Evolutionary conservation across 495 filamentous ascomycete genomes (phyloP).

Genomic region (Lasiosphaeria ovina): DNA sequence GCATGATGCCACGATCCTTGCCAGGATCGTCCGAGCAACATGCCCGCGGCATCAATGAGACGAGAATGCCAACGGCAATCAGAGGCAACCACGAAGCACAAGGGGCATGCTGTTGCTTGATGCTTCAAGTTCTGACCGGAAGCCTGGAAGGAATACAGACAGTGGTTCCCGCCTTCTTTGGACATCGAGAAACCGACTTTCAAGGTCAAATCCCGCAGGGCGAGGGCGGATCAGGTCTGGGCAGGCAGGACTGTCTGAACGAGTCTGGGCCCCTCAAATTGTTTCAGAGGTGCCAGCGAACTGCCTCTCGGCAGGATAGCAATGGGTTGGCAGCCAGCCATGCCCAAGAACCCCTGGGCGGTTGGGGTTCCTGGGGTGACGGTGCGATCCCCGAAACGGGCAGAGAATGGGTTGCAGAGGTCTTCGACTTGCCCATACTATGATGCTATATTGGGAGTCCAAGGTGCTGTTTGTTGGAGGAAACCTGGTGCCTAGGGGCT

Average conservation of each 20-base stretch:
- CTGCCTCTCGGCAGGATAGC: no score
- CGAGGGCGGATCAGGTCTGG: no score
- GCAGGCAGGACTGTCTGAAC: no score
- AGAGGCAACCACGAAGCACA: neutral
- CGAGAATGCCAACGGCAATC: neutral
- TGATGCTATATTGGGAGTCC: constrained; percentile 6
- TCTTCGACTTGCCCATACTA: neutral
- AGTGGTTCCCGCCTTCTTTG: neutral
- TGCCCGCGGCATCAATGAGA: neutral
- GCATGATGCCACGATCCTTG: neutral
- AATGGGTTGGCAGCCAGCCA: neutral
- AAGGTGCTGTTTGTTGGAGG: neutral
- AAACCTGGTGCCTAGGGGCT: neutral
- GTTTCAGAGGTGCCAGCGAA: no score
- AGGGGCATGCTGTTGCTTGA: neutral
- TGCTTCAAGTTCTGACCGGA: neutral
- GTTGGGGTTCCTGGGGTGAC: neutral
- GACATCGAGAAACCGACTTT: neutral
- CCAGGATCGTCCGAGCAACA: neutral
- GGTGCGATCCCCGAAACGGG: neutral
- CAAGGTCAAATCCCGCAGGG: no score
- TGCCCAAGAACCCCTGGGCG: neutral
- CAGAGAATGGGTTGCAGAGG: neutral
- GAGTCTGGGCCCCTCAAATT: no score
- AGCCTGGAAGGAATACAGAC: neutral